Evolutionary conservation across 257 asterid genomes (phyloP).

Genomic region (Petunia axillaris): DNA sequence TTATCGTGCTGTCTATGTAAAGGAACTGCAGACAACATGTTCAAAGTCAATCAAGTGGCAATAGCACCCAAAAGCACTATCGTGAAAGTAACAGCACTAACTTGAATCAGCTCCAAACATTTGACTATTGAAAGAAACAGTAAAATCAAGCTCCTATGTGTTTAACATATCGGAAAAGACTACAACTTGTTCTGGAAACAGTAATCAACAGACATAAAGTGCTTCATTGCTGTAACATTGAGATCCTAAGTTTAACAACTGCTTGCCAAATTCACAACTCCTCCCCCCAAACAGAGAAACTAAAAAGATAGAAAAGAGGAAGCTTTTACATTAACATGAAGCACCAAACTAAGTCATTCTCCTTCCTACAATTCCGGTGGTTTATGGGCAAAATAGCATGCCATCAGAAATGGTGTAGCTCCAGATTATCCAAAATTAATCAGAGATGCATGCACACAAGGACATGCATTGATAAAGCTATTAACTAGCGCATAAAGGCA

Average conservation of each 20-base stretch:
- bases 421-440: background rate
- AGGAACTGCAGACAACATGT: background rate
- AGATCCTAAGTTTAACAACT: too few relatives aligned
- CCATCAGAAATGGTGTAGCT: background rate
- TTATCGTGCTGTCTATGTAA: background rate
- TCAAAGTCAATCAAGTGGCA: background rate
- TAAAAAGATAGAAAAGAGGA: background rate
- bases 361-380: background rate
- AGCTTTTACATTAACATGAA: background rate
- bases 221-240: too few relatives aligned
- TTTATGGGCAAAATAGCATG: background rate
- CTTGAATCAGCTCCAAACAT: background rate
- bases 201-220: too few relatives aligned
- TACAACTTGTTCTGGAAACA: too few relatives aligned
- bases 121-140: background rate
- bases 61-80: slow-evolving; percentile 1
- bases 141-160: background rate
- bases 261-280: background rate
- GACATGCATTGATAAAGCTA: background rate
- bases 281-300: background rate
- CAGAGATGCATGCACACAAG: slow-evolving; percentile 11
- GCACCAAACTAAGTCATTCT: background rate
- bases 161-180: background rate
- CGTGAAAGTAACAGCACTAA: background rate
- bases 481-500: background rate